These are phyloP conservation scores for Candida silvatica DNA, from an alignment of 805 yeast species.

Conservation along the genomic window DNA sequence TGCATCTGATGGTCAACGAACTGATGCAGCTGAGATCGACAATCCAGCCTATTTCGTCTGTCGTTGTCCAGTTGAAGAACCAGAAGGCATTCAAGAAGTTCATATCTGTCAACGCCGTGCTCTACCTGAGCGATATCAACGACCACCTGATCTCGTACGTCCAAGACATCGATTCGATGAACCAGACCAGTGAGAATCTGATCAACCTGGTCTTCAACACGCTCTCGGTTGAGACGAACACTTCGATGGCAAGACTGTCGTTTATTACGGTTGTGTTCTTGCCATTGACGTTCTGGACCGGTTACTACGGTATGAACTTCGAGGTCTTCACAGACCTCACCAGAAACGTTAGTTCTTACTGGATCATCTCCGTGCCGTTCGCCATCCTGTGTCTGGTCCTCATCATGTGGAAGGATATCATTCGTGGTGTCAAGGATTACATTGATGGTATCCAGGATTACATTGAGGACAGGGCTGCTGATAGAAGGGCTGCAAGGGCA, in stretches of 20 bases:
- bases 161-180: constrained; percentile 48
- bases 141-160: constrained; percentile 46
- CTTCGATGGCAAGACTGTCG: constrained; percentile 44
- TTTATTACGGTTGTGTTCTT: constrained; percentile 50
- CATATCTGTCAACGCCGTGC: constrained; percentile 33
- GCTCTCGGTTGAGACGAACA: constrained; percentile 45
- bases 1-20: constrained; percentile 48
- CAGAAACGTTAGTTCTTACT: constrained; percentile 32
- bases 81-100: constrained; percentile 20
- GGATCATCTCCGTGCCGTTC: constrained; percentile 38
- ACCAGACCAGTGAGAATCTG: constrained; percentile 39
- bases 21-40: constrained; percentile 37
- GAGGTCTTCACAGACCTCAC: constrained; percentile 30
- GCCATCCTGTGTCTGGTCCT: constrained; percentile 26
- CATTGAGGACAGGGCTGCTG: constrained; percentile 4
- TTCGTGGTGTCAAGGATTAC: constrained; percentile 5
- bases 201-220: constrained; percentile 49
- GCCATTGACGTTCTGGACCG: constrained; percentile 53
- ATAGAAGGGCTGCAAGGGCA: constrained; percentile 1
- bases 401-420: constrained; percentile 25
- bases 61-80: constrained; percentile 38
- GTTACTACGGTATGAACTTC: constrained; percentile 54
- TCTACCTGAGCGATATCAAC: constrained; percentile 46
- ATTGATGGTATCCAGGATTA: too few species aligned
- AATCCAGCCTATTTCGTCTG: constrained; percentile 37